Evolutionary conservation across 1,139 yeast species (phyloP), one percentile per base, ranked within the genome.

Genomic region (Taphrina deformans): DNA sequence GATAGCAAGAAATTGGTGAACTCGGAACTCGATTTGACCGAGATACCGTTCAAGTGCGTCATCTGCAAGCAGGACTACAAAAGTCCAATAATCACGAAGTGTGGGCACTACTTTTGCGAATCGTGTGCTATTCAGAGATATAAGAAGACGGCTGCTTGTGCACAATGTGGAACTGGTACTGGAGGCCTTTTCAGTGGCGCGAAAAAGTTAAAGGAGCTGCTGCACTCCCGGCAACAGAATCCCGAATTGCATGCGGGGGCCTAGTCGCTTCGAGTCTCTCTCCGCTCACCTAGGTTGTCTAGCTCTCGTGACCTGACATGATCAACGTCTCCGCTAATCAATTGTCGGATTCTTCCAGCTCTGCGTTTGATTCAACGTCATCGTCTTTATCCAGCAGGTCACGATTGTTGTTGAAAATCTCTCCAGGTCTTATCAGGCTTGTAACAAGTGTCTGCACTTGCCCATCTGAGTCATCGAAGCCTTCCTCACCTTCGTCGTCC

Each of bases 71-170:
- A 78, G 0, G 85, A 82, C 69, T 87, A 86, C 72, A 78, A 77
- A 53, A 70, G 69, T 5, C 93, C 95, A 0, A 81, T 88, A 1
- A 81, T 79, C 65, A 86, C 95, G 0, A 75, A 73, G 18, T 89
- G 96, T 74, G 80, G 79, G 1, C 96, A 89, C 73, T 76, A 83
- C 56, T 88, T 82, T 72, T 89, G 96, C 72, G 84, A 84, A 69
- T 66, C 69, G 4, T 89, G 96, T 72, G 88, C 86, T 72, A 73
- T 86, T 70, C 73, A 74, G 1, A 75, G 86, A 60, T 80, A 78
- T 69, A 81, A 82, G 69, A 78, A 74, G 67, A 79, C 78, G 56
- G 77, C 81, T 46, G 76, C 74, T 4, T 88, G 96, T 72, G 77
- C 77, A 63, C 79, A 86, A 2, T 88, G 95, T 72, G 80, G 80